phyloP scores from a whole-genome alignment of 2,329 filamentous ascomycete species.

The Claviceps capensis region DNA sequence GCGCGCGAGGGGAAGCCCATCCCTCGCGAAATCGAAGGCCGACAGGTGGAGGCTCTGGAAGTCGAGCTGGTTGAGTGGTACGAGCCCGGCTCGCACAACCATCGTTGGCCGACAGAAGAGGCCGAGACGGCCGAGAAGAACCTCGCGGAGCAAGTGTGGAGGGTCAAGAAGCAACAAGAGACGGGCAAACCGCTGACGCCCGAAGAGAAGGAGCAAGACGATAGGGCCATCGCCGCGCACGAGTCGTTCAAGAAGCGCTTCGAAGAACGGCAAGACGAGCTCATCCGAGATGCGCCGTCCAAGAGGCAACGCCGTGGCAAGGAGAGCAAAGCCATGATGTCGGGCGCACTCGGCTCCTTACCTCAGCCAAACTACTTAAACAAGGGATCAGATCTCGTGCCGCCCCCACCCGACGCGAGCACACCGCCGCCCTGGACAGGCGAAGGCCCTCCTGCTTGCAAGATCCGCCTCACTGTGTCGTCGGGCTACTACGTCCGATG shows the following conservation, averaged over 20 bases:
- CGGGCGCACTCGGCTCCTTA: slow-evolving; percentile 39
- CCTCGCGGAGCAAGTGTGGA: slow-evolving; percentile 60
- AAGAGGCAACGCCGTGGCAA: slow-evolving; percentile 18
- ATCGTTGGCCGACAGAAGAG: slow-evolving; percentile 68
- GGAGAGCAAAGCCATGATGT: slow-evolving; percentile 35
- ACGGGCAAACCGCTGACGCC: slow-evolving; percentile 34
- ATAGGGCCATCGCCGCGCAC: slow-evolving; percentile 39
- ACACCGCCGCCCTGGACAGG: slow-evolving; percentile 43
- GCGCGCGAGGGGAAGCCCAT: slow-evolving; percentile 79
- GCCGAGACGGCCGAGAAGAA: slow-evolving; percentile 61
- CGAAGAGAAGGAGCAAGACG: slow-evolving; percentile 42
- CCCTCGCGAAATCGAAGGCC: slow-evolving; percentile 68
- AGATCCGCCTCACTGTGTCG: slow-evolving; percentile 80
- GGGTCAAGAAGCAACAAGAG: slow-evolving; percentile 43
- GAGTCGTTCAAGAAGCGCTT: slow-evolving; percentile 45
- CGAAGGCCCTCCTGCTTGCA: slow-evolving; percentile 60
- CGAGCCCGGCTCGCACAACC: slow-evolving; percentile 67
- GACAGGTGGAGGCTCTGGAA: slow-evolving; percentile 64
- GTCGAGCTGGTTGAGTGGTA: slow-evolving; percentile 75
- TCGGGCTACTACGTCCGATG: slow-evolving; percentile 95
- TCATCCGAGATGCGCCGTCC: slow-evolving; percentile 37
- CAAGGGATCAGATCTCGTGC: slow-evolving; percentile 40
- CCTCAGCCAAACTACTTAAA: slow-evolving; percentile 27
- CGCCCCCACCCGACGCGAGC: slow-evolving; percentile 30
- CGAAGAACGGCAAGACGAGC: slow-evolving; percentile 41